Percentiles rank a stretch among this genome's conserved stretches.
phyloP scores from a whole-genome alignment of 495 filamentous ascomycete genomes.

The Aspergillus olivimuriae region DNA sequence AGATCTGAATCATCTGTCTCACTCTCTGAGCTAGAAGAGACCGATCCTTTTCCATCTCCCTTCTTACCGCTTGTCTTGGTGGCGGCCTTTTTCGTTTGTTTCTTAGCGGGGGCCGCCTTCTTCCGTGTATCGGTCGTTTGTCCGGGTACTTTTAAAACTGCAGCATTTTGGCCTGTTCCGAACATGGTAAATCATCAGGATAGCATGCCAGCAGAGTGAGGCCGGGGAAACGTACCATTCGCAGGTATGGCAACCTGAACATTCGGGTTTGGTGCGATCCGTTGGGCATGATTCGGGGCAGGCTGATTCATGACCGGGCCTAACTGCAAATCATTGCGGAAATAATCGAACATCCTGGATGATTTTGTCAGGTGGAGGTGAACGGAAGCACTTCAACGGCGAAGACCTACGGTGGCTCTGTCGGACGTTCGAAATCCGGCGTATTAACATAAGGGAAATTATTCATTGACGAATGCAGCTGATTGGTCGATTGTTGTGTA shows the following conservation, averaged over 20 bases:
- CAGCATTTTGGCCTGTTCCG: slow-evolving; percentile 8
- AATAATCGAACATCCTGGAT: slow-evolving; percentile 24
- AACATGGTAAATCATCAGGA: too few species aligned
- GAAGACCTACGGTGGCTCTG: slow-evolving; percentile 27
- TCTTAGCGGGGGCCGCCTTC: slow-evolving; percentile 11
- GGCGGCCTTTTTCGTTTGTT: slow-evolving; percentile 21
- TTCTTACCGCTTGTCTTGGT: slow-evolving; percentile 17
- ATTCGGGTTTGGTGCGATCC: background rate
- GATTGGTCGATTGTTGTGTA: slow-evolving; percentile 18
- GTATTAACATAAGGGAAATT: slow-evolving; percentile 27
- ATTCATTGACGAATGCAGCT: slow-evolving; percentile 17
- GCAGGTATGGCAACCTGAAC: slow-evolving; percentile 3
- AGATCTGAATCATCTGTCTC: slow-evolving; percentile 45
- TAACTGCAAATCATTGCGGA: slow-evolving; percentile 24
- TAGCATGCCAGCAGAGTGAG: too few species aligned
- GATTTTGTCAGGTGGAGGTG: too few species aligned
- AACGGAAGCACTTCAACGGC: too few species aligned
- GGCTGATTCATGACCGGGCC: slow-evolving; percentile 13
- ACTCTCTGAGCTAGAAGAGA: slow-evolving; percentile 38
- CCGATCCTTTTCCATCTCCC: slow-evolving; percentile 26
- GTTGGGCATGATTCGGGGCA: slow-evolving; percentile 1
- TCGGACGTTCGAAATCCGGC: slow-evolving; percentile 19
- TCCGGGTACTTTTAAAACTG: background rate
- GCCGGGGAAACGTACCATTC: slow-evolving; percentile 14
- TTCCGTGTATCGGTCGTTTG: slow-evolving; percentile 2